Percentiles rank a stretch among this genome's conserved stretches.
Evolutionary conservation across 345 rosid species (phyloP).

Genomic region (Combretum micranthum): DNA sequence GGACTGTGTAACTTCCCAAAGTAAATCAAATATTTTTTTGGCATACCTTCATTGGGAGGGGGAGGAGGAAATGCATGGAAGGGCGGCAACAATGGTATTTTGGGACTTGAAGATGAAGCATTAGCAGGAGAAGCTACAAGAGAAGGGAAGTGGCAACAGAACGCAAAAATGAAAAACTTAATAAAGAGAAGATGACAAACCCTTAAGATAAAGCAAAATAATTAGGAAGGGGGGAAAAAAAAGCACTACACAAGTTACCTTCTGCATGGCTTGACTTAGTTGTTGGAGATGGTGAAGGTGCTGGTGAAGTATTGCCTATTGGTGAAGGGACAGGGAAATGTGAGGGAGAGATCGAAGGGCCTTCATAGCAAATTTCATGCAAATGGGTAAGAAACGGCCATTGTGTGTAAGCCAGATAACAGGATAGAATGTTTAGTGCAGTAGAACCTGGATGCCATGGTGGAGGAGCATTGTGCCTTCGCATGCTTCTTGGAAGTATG

Average conservation of each 20-base stretch:
- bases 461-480: conserved; percentile 37
- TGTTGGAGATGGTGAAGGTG: conserved; percentile 53
- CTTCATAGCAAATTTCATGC: conserved; percentile 11
- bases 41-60: conserved; percentile 87
- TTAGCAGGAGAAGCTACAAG: conserved; percentile 36
- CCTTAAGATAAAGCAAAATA: not conserved
- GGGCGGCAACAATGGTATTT: conserved; percentile 49
- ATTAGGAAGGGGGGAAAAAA: not conserved
- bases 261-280: conserved; percentile 29
- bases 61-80: conserved; percentile 79
- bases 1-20: conserved; percentile 4
- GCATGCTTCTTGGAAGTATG: conserved; percentile 22
- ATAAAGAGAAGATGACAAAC: not conserved
- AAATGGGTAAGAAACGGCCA: conserved; percentile 11
- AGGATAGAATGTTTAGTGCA: conserved; percentile 4
- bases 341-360: conserved; percentile 32
- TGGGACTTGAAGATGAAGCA: conserved; percentile 46
- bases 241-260: conserved; percentile 20
- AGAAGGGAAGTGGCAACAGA: conserved; percentile 24
- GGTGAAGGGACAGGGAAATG: conserved; percentile 29
- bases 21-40: conserved; percentile 1
- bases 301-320: conserved; percentile 21
- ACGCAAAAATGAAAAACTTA: conserved; percentile 15
- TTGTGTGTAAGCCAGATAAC: not conserved
- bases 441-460: conserved; percentile 42